Base-by-base conservation (phyloP, 495 filamentous ascomycete species). In the Tricharina praecox region DNA sequence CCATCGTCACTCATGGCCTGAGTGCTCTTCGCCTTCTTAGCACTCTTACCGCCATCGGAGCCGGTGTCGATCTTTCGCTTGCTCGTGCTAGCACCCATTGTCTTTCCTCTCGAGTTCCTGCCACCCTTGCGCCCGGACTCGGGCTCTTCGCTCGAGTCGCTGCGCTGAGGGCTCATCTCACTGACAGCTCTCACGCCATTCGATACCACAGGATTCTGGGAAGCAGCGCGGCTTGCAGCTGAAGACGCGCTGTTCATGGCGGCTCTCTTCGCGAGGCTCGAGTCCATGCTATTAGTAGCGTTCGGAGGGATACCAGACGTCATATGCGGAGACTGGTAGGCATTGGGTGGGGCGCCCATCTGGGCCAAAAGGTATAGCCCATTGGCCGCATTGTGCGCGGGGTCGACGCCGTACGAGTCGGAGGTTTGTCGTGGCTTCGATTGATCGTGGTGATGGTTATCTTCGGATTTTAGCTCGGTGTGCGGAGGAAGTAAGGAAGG, bases 361-460 rank as follows among this genome's bases (percentile, higher is more conserved):
- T 85, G 80, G 4, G 92, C 87, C 34, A 97, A 67, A 70, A 95
- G 78, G 59, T 81, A 95, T 1, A 97, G 71, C 10, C 92, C 88
- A 57, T 95, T 97, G 23, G 90, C 90, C 18, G 90, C 90, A 66
- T 94, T 87, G 49, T 85, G 90, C 23, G 78, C 80, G 32, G 58
- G 53, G 25, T 60, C 58, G 10, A 57, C 50, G 38, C 56, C 45
- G 21, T 30, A 46, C 4, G 44, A 43, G 37, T 61, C 50, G 11
- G 58, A 54, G 21, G 55, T 50, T 18, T 54, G 58, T 34, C 58
- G 23, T 3, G 49, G 24, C 39, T 51, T 51, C 13, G 34, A 18
- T 18, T 37, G 34, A 18, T 37, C 34, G 34, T 37, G 20, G 18
- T 21, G 20, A 43, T 13, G 18, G 7, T n/a, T 43, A 23, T 43